These are phyloP conservation scores for Phytopythium sindhum DNA, from an alignment of 352 stramenopile genomes.

Conservation along the genomic window DNA sequence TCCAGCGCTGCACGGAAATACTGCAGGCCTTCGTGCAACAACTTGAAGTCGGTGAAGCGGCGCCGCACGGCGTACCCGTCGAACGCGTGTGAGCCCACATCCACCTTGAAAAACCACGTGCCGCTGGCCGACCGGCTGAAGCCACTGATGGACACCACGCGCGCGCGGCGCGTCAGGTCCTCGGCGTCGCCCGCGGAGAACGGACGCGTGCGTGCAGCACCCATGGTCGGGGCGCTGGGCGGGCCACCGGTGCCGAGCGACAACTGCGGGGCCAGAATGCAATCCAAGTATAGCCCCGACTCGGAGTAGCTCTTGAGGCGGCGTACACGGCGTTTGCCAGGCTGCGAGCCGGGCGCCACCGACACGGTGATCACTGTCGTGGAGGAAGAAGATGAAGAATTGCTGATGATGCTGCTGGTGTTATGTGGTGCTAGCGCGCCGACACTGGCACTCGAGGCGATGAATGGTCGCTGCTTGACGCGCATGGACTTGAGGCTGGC, in stretches of 20 bases:
- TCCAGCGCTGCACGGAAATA: slow-evolving; percentile 15
- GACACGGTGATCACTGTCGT: slow-evolving; percentile 11
- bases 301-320: slow-evolving; percentile 71
- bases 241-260: slow-evolving; percentile 1
- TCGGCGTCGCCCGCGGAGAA: slow-evolving; percentile 50
- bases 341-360: slow-evolving; percentile 11
- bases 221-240: slow-evolving; percentile 14
- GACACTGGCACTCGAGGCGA: slow-evolving; percentile 13
- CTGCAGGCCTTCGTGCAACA: slow-evolving; percentile 58
- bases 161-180: slow-evolving; percentile 29
- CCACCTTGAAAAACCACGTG: slow-evolving; percentile 78
- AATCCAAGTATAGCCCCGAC: slow-evolving; percentile 46
- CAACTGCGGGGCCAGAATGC: slow-evolving; percentile 13
- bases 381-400: not conserved
- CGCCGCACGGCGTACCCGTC: slow-evolving; percentile 65
- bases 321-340: slow-evolving; percentile 15
- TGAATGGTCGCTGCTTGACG: slow-evolving; percentile 12
- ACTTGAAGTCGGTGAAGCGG: slow-evolving; percentile 74
- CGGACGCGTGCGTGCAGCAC: slow-evolving; percentile 29
- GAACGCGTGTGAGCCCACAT: slow-evolving; percentile 45
- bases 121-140: slow-evolving; percentile 62
- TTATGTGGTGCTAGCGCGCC: not conserved
- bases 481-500: slow-evolving; percentile 31
- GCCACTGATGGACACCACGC: slow-evolving; percentile 54
- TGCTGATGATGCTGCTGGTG: slow-evolving; percentile 14